Conservation (phyloP, 163 green algal species). For the Prototheca cutis region DNA sequence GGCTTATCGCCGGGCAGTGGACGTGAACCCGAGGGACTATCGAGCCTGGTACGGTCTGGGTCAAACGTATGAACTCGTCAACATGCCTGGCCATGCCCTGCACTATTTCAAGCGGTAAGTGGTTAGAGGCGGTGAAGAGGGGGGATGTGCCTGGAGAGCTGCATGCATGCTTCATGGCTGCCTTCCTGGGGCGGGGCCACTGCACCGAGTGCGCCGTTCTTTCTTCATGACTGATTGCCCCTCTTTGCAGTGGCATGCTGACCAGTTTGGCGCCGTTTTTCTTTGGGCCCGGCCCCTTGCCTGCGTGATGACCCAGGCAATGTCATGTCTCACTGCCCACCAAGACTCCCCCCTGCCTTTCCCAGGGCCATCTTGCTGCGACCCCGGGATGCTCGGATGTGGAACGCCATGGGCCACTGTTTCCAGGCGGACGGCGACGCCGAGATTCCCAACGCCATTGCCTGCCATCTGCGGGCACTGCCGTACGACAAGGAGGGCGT, state of each 20-base stretch:
- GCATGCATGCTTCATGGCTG: too few relatives aligned
- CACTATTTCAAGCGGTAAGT: conserved; percentile 79
- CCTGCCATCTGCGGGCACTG: conserved; percentile 69
- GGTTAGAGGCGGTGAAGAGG: neutral
- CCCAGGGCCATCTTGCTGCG: conserved; percentile 54
- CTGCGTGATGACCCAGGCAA: too few relatives aligned
- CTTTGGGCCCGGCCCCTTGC: too few relatives aligned
- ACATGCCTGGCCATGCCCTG: conserved; percentile 90
- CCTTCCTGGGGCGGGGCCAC: too few relatives aligned
- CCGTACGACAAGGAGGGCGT: conserved; percentile 43
- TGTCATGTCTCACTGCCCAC: too few relatives aligned
- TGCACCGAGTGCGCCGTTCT: too few relatives aligned
- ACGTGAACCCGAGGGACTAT: conserved; percentile 79
- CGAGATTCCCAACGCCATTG: conserved; percentile 53
- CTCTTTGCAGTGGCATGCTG: too few relatives aligned
- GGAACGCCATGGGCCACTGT: conserved; percentile 80
- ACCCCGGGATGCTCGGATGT: conserved; percentile 77
- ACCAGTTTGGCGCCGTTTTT: too few relatives aligned
- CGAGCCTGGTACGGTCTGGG: conserved; percentile 91
- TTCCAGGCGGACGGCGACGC: conserved; percentile 58
- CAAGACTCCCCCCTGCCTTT: neutral
- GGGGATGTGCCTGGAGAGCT: too few relatives aligned
- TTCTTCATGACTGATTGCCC: too few relatives aligned
- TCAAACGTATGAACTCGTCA: conserved; percentile 96
- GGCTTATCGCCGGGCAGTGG: conserved; percentile 56